Conservation (phyloP, 192 early-diverging fungal genomes). For the Backusella westeae region DNA sequence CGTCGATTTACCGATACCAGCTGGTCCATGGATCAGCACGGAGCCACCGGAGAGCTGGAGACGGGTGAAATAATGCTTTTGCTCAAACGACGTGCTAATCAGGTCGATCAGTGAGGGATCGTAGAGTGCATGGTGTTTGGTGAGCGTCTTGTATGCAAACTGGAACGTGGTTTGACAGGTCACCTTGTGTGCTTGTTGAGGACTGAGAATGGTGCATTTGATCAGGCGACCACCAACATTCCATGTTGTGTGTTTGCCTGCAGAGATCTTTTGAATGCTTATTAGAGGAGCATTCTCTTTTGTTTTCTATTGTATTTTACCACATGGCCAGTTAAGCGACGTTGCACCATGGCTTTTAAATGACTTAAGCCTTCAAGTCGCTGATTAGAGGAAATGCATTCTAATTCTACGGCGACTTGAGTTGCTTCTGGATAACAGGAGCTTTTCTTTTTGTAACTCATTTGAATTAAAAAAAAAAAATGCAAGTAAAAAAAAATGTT, state of each 20-base stretch:
- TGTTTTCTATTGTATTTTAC: background rate
- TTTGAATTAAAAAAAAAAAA: background rate
- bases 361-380: background rate
- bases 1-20: slow-evolving; percentile 27
- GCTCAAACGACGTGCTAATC: slow-evolving; percentile 11
- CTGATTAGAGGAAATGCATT: background rate
- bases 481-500: no score
- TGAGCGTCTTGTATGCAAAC: background rate
- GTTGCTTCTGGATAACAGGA: background rate
- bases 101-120: background rate
- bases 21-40: slow-evolving; percentile 23
- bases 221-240: background rate
- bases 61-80: background rate
- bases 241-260: background rate
- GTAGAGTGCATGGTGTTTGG: background rate
- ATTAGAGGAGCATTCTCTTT: background rate
- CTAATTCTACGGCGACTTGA: background rate
- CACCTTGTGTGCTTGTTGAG: background rate
- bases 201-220: background rate
- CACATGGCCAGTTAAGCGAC: background rate
- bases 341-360: background rate
- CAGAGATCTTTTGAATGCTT: background rate
- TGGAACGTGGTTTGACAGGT: background rate
- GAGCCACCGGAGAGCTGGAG: slow-evolving; percentile 22
- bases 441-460: background rate